Conservation (phyloP, 1,284 basidiomycete species). For the Trametes sp. region DNA sequence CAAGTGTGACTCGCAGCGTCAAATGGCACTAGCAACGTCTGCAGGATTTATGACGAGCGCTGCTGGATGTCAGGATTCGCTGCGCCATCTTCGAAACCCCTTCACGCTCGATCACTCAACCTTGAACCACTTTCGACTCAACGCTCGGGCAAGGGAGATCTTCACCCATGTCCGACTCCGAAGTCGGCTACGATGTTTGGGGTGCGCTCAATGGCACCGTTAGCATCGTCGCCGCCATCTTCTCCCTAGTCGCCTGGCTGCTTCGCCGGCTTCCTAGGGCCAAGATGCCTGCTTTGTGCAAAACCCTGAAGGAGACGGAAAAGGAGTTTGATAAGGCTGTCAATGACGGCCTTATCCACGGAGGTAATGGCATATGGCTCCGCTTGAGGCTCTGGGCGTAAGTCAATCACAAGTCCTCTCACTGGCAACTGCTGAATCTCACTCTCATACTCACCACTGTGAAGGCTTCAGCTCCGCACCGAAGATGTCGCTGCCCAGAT, state of each 20-base stretch:
- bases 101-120: no score
- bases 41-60: neutral
- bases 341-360: neutral
- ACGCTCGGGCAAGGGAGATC: no score
- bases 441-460: no score
- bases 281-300: neutral
- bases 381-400: neutral
- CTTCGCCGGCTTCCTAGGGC: neutral
- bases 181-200: neutral
- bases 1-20: no score
- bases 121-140: no score
- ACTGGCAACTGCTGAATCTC: no score
- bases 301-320: neutral
- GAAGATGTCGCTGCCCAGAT: neutral
- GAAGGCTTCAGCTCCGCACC: neutral
- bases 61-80: no score
- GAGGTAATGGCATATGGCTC: neutral
- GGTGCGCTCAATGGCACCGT: neutral
- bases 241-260: neutral
- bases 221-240: neutral
- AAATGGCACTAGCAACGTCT: no score
- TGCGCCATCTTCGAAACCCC: no score
- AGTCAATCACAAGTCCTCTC: no score
- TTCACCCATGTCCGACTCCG: neutral
- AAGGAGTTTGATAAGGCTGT: neutral